Percentiles rank a stretch among this genome's conserved stretches.
Conservation (phyloP, 2,329 filamentous ascomycete species). For the Fusarium musae region DNA sequence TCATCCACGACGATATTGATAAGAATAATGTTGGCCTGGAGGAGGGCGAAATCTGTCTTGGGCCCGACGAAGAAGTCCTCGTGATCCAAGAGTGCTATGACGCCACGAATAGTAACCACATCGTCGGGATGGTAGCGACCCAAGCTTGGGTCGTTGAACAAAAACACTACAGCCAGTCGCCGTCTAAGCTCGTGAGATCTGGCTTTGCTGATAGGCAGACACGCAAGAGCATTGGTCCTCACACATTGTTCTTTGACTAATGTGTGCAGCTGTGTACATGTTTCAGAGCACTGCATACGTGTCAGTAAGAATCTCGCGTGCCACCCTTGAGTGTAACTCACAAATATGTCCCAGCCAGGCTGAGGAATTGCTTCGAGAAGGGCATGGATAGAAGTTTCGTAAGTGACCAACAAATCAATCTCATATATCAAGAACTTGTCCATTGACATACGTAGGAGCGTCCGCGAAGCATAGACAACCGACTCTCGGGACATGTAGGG, state of each 20-base stretch:
- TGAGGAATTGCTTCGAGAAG: conserved; percentile 57
- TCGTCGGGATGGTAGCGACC: conserved; percentile 55
- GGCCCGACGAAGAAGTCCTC: conserved; percentile 64
- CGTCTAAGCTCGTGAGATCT: conserved; percentile 70
- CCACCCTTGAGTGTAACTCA: conserved; percentile 46
- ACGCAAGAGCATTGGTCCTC: conserved; percentile 66
- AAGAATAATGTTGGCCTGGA: conserved; percentile 73
- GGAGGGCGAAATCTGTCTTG: conserved; percentile 73
- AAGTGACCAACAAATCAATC: conserved; percentile 53
- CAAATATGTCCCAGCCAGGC: conserved; percentile 54
- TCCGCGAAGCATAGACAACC: conserved; percentile 54
- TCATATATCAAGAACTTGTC: conserved; percentile 62
- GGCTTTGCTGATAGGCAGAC: conserved; percentile 65
- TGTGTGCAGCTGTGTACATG: conserved; percentile 59
- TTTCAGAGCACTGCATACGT: conserved; percentile 58
- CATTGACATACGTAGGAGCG: conserved; percentile 65
- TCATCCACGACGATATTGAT: conserved; percentile 81
- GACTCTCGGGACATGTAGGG: conserved; percentile 49
- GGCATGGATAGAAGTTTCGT: conserved; percentile 56
- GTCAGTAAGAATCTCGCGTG: neutral
- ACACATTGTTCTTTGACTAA: conserved; percentile 61
- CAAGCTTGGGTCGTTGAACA: conserved; percentile 63
- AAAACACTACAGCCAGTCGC: conserved; percentile 71
- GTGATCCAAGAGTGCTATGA: conserved; percentile 59
- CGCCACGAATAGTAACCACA: conserved; percentile 54